Percentiles rank a stretch among this genome's conserved stretches.
Conservation (phyloP, 2,329 filamentous ascomycete species). For the Stylonectria norvegica region DNA sequence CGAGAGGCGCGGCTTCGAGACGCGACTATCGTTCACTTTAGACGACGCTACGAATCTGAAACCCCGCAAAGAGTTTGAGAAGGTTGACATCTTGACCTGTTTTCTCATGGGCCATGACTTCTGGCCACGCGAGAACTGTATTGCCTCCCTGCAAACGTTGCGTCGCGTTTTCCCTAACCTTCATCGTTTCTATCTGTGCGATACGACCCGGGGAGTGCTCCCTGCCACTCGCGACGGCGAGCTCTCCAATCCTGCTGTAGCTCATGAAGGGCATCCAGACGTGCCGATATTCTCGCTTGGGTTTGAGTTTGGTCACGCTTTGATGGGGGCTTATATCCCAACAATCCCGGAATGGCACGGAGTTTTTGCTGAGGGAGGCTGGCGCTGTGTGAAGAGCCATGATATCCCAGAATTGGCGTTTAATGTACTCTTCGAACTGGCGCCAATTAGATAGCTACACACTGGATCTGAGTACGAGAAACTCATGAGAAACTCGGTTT, state of each 20-base stretch:
- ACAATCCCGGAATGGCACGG: conserved; percentile 15
- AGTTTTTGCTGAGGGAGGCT: conserved; percentile 10
- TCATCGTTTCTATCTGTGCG: conserved; percentile 9
- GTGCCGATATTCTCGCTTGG: conserved; percentile 14
- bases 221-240: too few relatives aligned
- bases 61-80: conserved; percentile 9
- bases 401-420: too few relatives aligned
- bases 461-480: too few relatives aligned
- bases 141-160: conserved; percentile 5
- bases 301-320: conserved; percentile 13
- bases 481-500: too few relatives aligned
- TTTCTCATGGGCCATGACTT: conserved; percentile 20
- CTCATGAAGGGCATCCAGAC: conserved; percentile 4
- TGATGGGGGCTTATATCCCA: conserved; percentile 13
- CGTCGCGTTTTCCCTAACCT: conserved; percentile 10
- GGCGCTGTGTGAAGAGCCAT: conserved; percentile 11
- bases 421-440: too few relatives aligned
- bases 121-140: conserved; percentile 16
- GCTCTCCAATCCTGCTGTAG: not conserved
- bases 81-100: conserved; percentile 13
- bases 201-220: too few relatives aligned
- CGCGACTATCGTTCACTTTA: conserved; percentile 1
- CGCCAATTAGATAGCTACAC: too few relatives aligned
- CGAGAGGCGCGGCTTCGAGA: not conserved
- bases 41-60: conserved; percentile 8